Conservation (phyloP, 2,329 filamentous ascomycete genomes). For the Graphilbum sp. region DNA sequence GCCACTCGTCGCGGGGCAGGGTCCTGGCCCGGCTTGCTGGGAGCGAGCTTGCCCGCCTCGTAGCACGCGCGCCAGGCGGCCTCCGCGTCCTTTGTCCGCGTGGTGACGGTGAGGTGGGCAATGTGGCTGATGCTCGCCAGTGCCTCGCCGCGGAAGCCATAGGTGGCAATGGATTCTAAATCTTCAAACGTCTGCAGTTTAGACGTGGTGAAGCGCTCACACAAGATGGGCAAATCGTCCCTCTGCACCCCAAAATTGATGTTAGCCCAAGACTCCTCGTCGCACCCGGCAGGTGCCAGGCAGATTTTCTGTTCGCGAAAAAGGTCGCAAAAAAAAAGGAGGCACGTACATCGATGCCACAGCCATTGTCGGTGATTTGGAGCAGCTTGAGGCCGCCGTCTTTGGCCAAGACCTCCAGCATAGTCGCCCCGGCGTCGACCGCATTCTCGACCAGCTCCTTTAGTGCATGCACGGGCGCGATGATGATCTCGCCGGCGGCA, state of each 20-base stretch:
- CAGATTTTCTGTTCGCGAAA: too few species aligned
- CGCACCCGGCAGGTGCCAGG: too few species aligned
- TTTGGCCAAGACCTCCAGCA: slow-evolving; percentile 79
- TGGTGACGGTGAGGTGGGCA: slow-evolving; percentile 87
- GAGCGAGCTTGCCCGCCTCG: slow-evolving; percentile 61
- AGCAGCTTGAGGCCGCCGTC: slow-evolving; percentile 89
- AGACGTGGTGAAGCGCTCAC: slow-evolving; percentile 91
- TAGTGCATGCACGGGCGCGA: slow-evolving; percentile 86
- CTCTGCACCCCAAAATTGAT: too few species aligned
- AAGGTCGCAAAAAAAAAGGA: too few species aligned
- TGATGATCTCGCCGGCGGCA: slow-evolving; percentile 93
- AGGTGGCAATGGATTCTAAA: slow-evolving; percentile 74
- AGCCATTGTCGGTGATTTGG: slow-evolving; percentile 94
- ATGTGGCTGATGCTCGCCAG: slow-evolving; percentile 97
- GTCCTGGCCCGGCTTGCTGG: slow-evolving; percentile 74
- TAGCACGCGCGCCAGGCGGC: slow-evolving; percentile 88
- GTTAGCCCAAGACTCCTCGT: not conserved
- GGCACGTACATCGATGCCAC: slow-evolving; percentile 93
- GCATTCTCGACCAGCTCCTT: slow-evolving; percentile 97
- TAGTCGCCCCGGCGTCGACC: slow-evolving; percentile 90
- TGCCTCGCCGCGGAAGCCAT: slow-evolving; percentile 95
- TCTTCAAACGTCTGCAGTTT: slow-evolving; percentile 93
- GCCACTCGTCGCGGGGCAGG: slow-evolving; percentile 77
- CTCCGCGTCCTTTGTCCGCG: slow-evolving; percentile 73
- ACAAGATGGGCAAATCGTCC: slow-evolving; percentile 82